A percentile compares a stretch with the other conserved stretches of the same genome.
Evolutionary conservation across 2,329 filamentous ascomycete species (phyloP).

Genomic region (Achaetomium macrosporum): DNA sequence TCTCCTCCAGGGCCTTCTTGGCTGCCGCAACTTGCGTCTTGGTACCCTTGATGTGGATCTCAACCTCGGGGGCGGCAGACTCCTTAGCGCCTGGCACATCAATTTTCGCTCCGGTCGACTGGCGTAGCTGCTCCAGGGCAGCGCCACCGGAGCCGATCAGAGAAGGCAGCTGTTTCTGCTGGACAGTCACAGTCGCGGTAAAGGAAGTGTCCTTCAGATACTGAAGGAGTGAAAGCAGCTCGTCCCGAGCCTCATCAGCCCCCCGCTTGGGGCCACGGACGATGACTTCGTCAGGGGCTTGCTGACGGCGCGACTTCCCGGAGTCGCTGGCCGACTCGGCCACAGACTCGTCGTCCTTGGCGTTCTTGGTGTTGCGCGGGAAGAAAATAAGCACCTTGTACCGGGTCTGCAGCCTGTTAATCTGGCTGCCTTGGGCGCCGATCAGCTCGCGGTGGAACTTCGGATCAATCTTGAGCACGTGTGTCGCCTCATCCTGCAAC

Average conservation of each 20-base stretch:
- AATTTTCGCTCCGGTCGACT: conserved; percentile 79
- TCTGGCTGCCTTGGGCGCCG: conserved; percentile 77
- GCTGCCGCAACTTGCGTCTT: conserved; percentile 86
- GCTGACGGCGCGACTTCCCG: conserved; percentile 61
- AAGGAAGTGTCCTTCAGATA: conserved; percentile 86
- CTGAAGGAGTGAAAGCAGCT: conserved; percentile 81
- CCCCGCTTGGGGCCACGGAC: conserved; percentile 89
- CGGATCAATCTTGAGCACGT: conserved; percentile 82
- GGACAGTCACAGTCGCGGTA: conserved; percentile 72
- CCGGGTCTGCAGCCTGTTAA: conserved; percentile 85
- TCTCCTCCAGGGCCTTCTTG: conserved; percentile 83
- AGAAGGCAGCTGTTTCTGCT: conserved; percentile 88
- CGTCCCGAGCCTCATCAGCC: conserved; percentile 84
- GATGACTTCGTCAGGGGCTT: conserved; percentile 81
- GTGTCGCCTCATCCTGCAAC: conserved; percentile 84
- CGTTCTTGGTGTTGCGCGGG: conserved; percentile 61
- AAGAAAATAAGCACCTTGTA: conserved; percentile 97
- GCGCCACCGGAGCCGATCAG: conserved; percentile 86
- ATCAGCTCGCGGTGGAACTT: conserved; percentile 95
- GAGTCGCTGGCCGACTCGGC: conserved; percentile 64
- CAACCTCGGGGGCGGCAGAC: conserved; percentile 62
- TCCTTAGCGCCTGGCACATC: conserved; percentile 83
- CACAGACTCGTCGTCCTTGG: conserved; percentile 63
- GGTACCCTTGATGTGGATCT: conserved; percentile 88
- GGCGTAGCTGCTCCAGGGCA: conserved; percentile 84